Base-by-base conservation (phyloP, 495 filamentous ascomycete species). In the Tuber microsphaerosporum region DNA sequence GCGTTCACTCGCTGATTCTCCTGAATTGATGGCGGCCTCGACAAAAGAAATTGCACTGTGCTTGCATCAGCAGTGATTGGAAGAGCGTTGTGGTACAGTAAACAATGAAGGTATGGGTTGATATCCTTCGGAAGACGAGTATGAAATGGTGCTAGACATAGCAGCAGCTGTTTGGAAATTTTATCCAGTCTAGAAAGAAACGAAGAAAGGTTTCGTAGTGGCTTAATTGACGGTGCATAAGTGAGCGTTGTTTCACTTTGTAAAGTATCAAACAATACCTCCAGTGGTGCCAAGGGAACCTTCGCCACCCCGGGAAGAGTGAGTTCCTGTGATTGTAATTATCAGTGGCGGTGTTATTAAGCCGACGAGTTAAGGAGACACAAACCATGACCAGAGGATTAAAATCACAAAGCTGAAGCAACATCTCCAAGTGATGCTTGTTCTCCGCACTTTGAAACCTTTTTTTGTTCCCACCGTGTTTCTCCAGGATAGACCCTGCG, bases 381-480 rank as follows among this genome's bases (percentile, higher is more conserved):
- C 76, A 48, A 37, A 77, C 76, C 76, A 79, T 74, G 19, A 78
- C 71, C 17, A 79, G 72, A 7, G 77, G 77, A 39, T 79, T 79
- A 37, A 74, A 74, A 14, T 79, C 77, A 3, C 69, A 56, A 39
- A 79, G 19, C 37, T 72, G 69, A 69, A 78, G 73, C 42, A 79
- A 20, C 41, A 74, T 74, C 26, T 70, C 75, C 0, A 78, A 41
- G 41, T 79, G 78, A 31, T 72, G 44, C 68, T 45, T 39, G 37
- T 75, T 78, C 48, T 78, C 69, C 9, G 17, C 31, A 22, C 75
- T 72, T 43, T 45, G 34, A 44, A 79, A 79, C 46, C 69, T 65
- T 39, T 51, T 78, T 19, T 20, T 46, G 45, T 77, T 69, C 39
- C 77, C 65, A 31, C 77, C 72, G 41, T 61, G 70, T 34, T 48